A percentile compares a stretch with the other conserved stretches of the same genome.
phyloP scores from a whole-genome alignment of 2,329 filamentous ascomycete species.

The Pleurostoma richardsiae region DNA sequence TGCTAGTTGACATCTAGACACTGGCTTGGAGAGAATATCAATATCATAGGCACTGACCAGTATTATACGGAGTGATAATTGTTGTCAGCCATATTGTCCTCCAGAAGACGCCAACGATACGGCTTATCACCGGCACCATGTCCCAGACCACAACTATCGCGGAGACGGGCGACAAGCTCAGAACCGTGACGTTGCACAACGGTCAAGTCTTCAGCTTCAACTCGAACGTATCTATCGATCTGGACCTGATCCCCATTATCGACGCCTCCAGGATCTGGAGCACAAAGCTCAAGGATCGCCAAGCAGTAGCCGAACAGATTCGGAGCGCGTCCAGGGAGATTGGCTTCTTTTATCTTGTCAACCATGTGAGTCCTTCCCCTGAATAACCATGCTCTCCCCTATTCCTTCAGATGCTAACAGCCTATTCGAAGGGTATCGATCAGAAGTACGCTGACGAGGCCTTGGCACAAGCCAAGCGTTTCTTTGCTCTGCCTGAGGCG shows the following conservation, averaged over 20 bases:
- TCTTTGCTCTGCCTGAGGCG: slow-evolving; percentile 35
- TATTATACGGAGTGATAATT: neutral
- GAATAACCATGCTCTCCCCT: too few species aligned
- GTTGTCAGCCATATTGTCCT: neutral
- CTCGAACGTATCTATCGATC: slow-evolving; percentile 15
- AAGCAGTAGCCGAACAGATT: slow-evolving; percentile 30
- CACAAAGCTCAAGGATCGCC: slow-evolving; percentile 22
- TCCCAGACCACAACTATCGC: slow-evolving; percentile 5
- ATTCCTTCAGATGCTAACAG: neutral
- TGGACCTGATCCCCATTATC: slow-evolving; percentile 33
- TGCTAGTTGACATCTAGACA: too few species aligned
- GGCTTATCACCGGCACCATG: slow-evolving; percentile 2
- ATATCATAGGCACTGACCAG: neutral
- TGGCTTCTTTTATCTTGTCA: slow-evolving; percentile 38
- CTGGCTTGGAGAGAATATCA: neutral
- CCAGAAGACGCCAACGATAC: too few species aligned
- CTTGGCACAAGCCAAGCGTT: slow-evolving; percentile 29
- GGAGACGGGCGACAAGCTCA: neutral
- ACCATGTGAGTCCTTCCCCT: slow-evolving; percentile 16
- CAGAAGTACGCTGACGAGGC: slow-evolving; percentile 19
- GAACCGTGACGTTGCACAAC: slow-evolving; percentile 14
- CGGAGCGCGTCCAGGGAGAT: slow-evolving; percentile 31
- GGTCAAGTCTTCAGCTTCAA: slow-evolving; percentile 15
- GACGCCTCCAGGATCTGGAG: slow-evolving; percentile 35
- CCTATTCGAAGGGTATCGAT: slow-evolving; percentile 20